Base-by-base conservation (phyloP, 345 rosid species). In the Sonneratia alba region DNA sequence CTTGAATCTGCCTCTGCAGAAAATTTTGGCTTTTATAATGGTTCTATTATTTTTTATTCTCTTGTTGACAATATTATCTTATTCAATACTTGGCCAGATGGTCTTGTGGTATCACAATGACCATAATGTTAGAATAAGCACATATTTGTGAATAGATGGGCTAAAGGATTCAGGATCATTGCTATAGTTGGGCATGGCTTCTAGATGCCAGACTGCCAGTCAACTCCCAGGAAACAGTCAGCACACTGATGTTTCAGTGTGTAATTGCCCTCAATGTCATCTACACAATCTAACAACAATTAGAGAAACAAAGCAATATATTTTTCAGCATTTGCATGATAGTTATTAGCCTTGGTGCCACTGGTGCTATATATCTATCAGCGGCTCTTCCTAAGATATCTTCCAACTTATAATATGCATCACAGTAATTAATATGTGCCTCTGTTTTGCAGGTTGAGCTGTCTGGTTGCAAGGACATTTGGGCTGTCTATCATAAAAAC, bases 401-500 rank as follows among this genome's bases (percentile, higher is more conserved):
- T 27, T 62, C 37, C 38, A 7, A 34, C 3, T 62, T 32, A 62
- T 89, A 53, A 37, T 57, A 38, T 63, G 38, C 66, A 64, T 43
- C 69, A 57, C 37, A 6, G 57, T 74, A 36, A 40, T 19, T 9
- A 38, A 48, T 59, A 13, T 27, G 45, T 21, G 42, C n/a, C 11
- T 73, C 63, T 64, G 40, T 70, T 75, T 64, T 45, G 82, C 85
- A 95, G 99, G 99, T 95, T 81, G 93, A 92, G 78, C 89, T 95
- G 72, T 87, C 91, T 56, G 97, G 99, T 72, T 95, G 99, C 81
- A 92, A 83, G 83, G 99, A 96, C 80, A 92, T 95, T 82, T 95
- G 99, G 99, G 90, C 97, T 24, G 98, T 95, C 74, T 95, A 90
- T 82, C 99, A 92, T 82, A 92, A 95, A 86, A 92, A 86, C 77